Evolutionary conservation across 1,284 basidiomycete genomes (phyloP).

Genomic region (Boletus austroedulis): DNA sequence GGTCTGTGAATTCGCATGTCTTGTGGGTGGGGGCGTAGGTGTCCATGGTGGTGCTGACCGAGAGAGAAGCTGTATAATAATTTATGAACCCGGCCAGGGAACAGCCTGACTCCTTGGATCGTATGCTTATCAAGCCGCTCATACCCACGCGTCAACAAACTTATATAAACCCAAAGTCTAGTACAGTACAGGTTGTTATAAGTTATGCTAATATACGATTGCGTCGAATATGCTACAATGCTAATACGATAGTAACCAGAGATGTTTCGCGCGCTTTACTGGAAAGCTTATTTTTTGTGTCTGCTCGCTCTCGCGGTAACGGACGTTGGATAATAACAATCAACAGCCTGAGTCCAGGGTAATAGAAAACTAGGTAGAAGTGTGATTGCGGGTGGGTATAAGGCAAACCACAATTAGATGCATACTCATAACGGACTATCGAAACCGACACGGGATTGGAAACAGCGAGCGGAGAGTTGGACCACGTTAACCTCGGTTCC

Average conservation of each 20-base stretch:
- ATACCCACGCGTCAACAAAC: slow-evolving; percentile 19
- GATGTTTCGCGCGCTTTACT: slow-evolving; percentile 3
- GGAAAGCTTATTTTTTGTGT: slow-evolving; percentile 8
- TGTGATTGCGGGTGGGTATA: slow-evolving; percentile 17
- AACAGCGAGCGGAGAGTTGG: neutral
- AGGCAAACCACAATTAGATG: slow-evolving; percentile 10
- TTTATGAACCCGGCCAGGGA: neutral
- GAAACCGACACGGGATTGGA: neutral
- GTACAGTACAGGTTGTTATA: too few relatives aligned
- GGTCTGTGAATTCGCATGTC: slow-evolving; percentile 43
- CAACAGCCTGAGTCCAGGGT: too few relatives aligned
- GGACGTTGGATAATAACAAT: slow-evolving; percentile 1
- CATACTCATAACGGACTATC: slow-evolving; percentile 14
- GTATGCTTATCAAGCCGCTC: slow-evolving; percentile 10
- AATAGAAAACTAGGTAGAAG: neutral
- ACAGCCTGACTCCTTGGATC: neutral
- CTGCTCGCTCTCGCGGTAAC: slow-evolving; percentile 1
- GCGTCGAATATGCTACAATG: slow-evolving; percentile 23
- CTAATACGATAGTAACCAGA: slow-evolving; percentile 12
- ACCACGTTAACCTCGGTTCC: slow-evolving; percentile 48
- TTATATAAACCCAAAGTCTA: too few relatives aligned
- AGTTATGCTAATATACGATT: slow-evolving; percentile 21
- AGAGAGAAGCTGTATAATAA: slow-evolving; percentile 13
- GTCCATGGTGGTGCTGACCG: slow-evolving; percentile 30
- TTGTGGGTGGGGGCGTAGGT: slow-evolving; percentile 18